phyloP scores from a whole-genome alignment of 805 yeast genomes.

The Candida anglica region DNA sequence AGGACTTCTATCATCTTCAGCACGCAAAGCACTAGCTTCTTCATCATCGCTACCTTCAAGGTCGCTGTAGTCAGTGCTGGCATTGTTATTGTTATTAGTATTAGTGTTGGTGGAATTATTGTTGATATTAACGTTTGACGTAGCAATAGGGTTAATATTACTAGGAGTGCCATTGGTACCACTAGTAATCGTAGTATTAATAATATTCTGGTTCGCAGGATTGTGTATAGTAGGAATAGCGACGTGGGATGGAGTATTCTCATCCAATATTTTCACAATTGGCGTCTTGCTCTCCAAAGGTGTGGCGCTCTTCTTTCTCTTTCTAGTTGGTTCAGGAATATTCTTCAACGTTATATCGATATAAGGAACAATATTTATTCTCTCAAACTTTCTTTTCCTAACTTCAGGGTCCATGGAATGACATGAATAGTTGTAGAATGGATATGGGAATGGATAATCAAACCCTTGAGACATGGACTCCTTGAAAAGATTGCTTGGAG shows the following conservation, averaged over 20 bases:
- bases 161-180: background rate
- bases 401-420: conserved; percentile 26
- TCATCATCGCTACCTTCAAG: conserved; percentile 7
- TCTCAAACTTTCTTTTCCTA: conserved; percentile 20
- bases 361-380: conserved; percentile 29
- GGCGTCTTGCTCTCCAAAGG: no score
- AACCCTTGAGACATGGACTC: conserved; percentile 36
- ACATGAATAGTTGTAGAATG: conserved; percentile 42
- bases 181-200: background rate
- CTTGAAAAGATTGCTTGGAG: conserved; percentile 35
- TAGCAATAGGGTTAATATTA: no score
- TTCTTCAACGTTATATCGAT: conserved; percentile 31
- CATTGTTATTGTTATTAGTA: background rate
- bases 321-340: conserved; percentile 5
- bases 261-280: no score
- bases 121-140: background rate
- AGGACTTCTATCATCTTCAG: no score
- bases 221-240: background rate
- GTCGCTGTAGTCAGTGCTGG: conserved; percentile 3
- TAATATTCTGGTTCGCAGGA: background rate
- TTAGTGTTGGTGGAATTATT: conserved; percentile 2
- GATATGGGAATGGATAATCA: conserved; percentile 42
- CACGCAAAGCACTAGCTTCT: conserved; percentile 1
- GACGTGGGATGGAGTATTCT: no score
- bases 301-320: conserved; percentile 2